These are phyloP conservation scores for Bipolaris cookei DNA, from an alignment of 2,329 filamentous ascomycete species.

Conservation along the genomic window DNA sequence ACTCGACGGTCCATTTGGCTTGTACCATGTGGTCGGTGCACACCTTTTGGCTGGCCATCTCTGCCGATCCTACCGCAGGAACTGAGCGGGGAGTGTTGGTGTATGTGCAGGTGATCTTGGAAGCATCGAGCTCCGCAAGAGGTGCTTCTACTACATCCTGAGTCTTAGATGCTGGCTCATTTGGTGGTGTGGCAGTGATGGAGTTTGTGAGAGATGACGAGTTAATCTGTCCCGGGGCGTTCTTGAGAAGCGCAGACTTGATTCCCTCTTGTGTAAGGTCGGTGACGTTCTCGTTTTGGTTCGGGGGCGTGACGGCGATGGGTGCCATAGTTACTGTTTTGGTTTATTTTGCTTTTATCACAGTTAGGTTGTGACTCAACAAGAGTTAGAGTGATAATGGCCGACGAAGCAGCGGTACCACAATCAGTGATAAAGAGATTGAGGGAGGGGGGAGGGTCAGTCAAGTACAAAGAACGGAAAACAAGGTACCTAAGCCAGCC, in stretches of 20 bases:
- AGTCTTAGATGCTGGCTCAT: conserved; percentile 22
- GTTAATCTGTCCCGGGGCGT: conserved; percentile 40
- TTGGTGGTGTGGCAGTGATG: conserved; percentile 34
- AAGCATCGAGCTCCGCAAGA: conserved; percentile 53
- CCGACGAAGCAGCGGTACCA: background rate
- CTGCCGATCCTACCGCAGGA: conserved; percentile 50
- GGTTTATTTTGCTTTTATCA: background rate
- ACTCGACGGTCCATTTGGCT: conserved; percentile 67
- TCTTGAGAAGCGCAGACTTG: conserved; percentile 37
- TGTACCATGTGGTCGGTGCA: conserved; percentile 90
- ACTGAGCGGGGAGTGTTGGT: conserved; percentile 52
- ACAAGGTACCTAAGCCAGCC: conserved; percentile 8
- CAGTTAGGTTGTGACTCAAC: background rate
- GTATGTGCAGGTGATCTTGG: conserved; percentile 51
- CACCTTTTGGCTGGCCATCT: conserved; percentile 50
- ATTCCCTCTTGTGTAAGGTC: conserved; percentile 45
- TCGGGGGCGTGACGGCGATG: conserved; percentile 42
- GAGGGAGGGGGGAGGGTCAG: background rate
- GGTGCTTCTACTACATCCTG: conserved; percentile 25
- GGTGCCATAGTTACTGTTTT: conserved; percentile 35
- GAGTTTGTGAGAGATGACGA: conserved; percentile 32
- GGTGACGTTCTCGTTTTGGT: conserved; percentile 33
- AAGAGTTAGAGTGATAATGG: background rate
- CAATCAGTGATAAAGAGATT: background rate
- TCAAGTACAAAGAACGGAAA: conserved; percentile 2